Evolutionary conservation across 2,329 filamentous ascomycete species (phyloP), one percentile per base, ranked within the genome.

Genomic region (Epicoccum sorghinum): DNA sequence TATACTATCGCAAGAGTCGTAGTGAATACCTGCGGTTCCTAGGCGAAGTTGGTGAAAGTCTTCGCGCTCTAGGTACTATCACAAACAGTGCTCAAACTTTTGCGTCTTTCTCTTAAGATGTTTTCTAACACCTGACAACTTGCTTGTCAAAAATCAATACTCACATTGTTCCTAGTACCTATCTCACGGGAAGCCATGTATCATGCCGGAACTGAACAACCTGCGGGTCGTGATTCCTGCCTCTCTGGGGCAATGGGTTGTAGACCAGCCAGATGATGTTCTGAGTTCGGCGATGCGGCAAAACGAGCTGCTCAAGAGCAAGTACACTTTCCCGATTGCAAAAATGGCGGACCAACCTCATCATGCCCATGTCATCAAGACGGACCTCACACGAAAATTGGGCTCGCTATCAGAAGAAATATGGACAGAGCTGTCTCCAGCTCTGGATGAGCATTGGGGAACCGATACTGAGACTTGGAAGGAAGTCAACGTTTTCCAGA

Each of bases 401-500:
- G 22, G 43, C 22, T 45, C 43, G 14, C 33, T 45, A 8, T 45
- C 43, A 27, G 43, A 27, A 29, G 43, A 45, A 32, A 45, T 45
- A 10, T 45, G 32, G 43, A 36, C 32, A 10, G 43, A 45, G 12
- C 18, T 45, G 13, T 8, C 14, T 7, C 14, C 13, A 14, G 30
- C 43, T 18, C 7, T 45, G 3, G 23, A 45, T 14, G 13, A 45
- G 43, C 43, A 45, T 24, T 45, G 43, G 43, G 43, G 43, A 10
- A 45, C 23, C 6, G 32, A 45, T 12, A 36, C 7, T 23, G 43
- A 45, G 32, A 32, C 27, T 18, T 45, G 43, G 43, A 25, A 23
- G n/a, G 22, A 45, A 37, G 32, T 45, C 22, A 45, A 45, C n/a
- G 30, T 45, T 14, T 45, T 45, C 22, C 32, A 45, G 32, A 45